Percentiles rank a stretch among this genome's conserved stretches.
These are phyloP conservation scores for Letharia columbiana DNA, from an alignment of 495 filamentous ascomycete genomes.

Conservation along the genomic window DNA sequence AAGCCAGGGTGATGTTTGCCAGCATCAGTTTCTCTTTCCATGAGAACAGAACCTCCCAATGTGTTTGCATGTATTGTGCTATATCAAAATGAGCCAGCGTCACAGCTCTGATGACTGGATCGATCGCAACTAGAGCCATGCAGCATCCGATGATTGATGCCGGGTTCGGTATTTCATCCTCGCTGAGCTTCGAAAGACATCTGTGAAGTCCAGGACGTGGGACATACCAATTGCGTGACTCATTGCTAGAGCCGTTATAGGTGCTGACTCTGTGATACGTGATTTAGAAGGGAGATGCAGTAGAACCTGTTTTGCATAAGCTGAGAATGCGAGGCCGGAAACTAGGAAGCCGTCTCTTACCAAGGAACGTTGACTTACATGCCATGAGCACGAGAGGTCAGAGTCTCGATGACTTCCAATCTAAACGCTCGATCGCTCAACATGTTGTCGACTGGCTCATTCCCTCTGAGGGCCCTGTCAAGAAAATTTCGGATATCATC, in stretches of 20 bases:
- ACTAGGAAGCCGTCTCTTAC: too few species aligned
- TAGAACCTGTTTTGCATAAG: background rate
- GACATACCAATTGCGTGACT: conserved; percentile 3
- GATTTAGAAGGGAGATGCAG: background rate
- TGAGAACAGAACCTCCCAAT: background rate
- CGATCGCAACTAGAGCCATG: background rate
- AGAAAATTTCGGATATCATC: background rate
- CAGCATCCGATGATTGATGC: background rate
- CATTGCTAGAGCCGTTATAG: conserved; percentile 3
- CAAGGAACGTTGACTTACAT: background rate
- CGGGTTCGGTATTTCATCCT: background rate
- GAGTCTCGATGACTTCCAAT: background rate
- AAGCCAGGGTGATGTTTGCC: background rate
- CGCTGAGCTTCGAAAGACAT: background rate
- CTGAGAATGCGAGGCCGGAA: background rate
- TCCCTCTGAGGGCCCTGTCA: background rate
- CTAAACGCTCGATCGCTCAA: conserved; percentile 1
- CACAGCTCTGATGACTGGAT: conserved; percentile 2
- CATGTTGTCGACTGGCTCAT: background rate
- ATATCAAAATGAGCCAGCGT: background rate
- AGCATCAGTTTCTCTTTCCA: background rate
- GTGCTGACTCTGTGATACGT: background rate
- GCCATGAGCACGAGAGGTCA: conserved; percentile 5
- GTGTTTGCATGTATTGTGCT: conserved; percentile 5
- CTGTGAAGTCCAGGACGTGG: background rate